Base-by-base conservation (phyloP, 2,329 filamentous ascomycete species). In the Penicillium sp. region DNA sequence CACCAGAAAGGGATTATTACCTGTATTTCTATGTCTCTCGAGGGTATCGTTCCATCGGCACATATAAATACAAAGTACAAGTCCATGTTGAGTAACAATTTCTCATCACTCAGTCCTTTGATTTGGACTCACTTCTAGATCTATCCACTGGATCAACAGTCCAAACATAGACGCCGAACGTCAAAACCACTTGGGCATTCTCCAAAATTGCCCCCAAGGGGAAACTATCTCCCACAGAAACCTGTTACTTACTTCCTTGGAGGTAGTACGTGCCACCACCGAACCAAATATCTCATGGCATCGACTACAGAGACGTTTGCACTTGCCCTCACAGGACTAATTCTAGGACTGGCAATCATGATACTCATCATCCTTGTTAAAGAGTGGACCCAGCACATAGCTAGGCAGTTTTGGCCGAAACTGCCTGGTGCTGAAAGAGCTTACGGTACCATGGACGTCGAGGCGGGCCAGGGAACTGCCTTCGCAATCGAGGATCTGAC, bases 361-460 rank as follows among this genome's bases (percentile, higher is more conserved):
- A 21, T 45, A n/a, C 38, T 45, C 24, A 50, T 50, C 39, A 40
- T 53, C 32, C 40, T 53, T 40, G 51, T 45, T 18, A 50, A 53
- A 27, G 45, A 53, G 51, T 53, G 51, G 51, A 45, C 46, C 7
- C 46, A 53, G 46, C 49, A 45, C 16, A 14, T 32, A 39, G 40
- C 46, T 45, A 27, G n/a, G 24, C 51, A 45, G 13, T 39, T 53
- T 18, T 53, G 51, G 51, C 51, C 51, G 51, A 39, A 50, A 43
- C 46, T 40, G 46, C 39, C 40, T 40, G 44, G 40, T 11, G 22
- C 46, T 45, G 39, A n/a, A 14, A n/a, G 34, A n/a, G 11, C n/a
- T 8, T 27, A 27, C 34, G 11, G 34, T 40, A 18, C 51, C 40
- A 40, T 40, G 22, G 51, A 53, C 39, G 46, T 53, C 32, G 51